phyloP scores from a whole-genome alignment of 1,284 basidiomycete species.

The Tilletiopsis washingtonensis region DNA sequence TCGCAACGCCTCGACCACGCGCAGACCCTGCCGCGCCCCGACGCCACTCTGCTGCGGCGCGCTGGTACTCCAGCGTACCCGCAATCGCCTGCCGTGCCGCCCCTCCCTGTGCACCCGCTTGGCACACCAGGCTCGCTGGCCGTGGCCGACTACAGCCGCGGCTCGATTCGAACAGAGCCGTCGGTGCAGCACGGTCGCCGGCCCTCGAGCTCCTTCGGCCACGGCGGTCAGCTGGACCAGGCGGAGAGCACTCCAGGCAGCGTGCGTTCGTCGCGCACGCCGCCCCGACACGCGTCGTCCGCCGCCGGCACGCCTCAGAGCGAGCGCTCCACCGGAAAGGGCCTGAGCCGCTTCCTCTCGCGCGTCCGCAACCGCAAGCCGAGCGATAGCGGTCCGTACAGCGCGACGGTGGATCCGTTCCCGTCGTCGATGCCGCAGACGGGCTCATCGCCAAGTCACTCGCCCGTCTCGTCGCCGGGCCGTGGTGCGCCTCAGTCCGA shows the following conservation, averaged over 20 bases:
- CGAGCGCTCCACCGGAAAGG: constrained; percentile 1
- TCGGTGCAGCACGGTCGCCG: no score
- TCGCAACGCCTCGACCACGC: constrained; percentile 30
- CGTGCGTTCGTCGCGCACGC: not conserved
- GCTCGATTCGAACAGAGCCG: no score
- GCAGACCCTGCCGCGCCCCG: constrained; percentile 9
- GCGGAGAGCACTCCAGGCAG: not conserved
- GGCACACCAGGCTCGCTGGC: no score
- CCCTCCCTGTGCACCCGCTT: no score
- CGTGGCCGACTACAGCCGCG: no score
- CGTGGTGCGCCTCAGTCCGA: no score
- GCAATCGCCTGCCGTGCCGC: no score
- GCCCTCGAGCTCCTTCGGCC: constrained; percentile 32
- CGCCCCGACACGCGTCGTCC: not conserved
- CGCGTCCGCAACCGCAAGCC: constrained; percentile 18
- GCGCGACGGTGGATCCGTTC: constrained; percentile 19
- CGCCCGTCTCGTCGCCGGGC: no score
- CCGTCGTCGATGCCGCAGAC: constrained; percentile 6
- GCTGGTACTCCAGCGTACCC: constrained; percentile 6
- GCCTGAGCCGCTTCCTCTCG: constrained; percentile 23
- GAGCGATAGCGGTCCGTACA: constrained; percentile 10
- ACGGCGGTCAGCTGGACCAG: constrained; percentile 12
- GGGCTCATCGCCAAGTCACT: constrained; percentile 11
- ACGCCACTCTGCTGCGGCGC: not conserved
- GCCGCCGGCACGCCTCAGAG: not conserved